Evolutionary conservation across 495 filamentous ascomycete species (phyloP).

Genomic region (Xylaria telfairii): DNA sequence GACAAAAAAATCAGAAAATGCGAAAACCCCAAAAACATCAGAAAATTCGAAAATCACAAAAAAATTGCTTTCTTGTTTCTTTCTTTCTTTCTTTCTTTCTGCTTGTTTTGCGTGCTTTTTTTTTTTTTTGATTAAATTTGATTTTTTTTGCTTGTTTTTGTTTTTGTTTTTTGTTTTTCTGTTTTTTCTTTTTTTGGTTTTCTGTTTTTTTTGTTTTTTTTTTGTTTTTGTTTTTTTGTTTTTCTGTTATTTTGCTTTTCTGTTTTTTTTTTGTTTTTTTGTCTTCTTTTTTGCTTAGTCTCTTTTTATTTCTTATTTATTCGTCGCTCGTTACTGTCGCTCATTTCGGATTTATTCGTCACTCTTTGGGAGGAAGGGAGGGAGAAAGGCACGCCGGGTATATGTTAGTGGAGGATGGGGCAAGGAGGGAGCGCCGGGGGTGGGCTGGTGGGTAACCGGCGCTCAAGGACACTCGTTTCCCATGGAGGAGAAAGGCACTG

Average conservation of each 20-base stretch:
- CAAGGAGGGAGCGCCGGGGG: conserved; percentile 8
- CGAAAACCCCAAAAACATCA: background rate
- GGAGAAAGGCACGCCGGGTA: conserved; percentile 7
- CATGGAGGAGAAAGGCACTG: background rate
- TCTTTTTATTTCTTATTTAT: background rate
- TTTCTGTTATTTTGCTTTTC: background rate
- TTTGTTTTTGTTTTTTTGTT: background rate
- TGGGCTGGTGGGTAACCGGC: conserved; percentile 5
- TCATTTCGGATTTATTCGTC: background rate
- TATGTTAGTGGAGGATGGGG: no score
- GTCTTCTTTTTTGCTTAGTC: background rate
- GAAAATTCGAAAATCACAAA: background rate
- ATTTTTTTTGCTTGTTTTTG: background rate
- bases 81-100: no score
- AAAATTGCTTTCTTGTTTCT: background rate
- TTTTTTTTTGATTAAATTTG: no score
- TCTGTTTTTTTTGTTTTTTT: background rate
- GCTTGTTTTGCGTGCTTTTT: background rate
- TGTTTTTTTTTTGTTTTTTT: background rate
- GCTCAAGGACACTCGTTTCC: no score
- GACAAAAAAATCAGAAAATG: background rate
- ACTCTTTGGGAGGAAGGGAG: conserved; percentile 8
- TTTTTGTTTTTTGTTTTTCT: background rate
- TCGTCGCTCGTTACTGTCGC: background rate
- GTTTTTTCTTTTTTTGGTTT: background rate